Conservation (phyloP, 1,284 basidiomycete species). For the Ceratobasidium sp. region DNA sequence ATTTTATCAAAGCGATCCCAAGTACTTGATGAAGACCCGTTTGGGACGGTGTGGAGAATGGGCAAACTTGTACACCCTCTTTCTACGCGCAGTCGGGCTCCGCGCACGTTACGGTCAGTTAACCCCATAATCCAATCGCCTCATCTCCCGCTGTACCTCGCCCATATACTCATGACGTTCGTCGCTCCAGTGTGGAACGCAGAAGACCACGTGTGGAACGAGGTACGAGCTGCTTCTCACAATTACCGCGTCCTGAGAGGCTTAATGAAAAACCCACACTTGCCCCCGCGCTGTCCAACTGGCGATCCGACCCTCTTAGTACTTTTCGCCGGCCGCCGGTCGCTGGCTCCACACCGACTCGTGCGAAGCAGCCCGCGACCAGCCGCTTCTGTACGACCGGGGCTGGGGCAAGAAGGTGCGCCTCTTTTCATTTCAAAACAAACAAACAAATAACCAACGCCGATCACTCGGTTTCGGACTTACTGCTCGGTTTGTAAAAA, state of each 20-base stretch:
- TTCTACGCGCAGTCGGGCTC: constrained; percentile 56
- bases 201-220: constrained; percentile 63
- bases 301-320: constrained; percentile 41
- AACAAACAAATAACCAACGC: neutral
- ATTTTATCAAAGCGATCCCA: constrained; percentile 47
- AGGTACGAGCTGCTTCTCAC: constrained; percentile 51
- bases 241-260: neutral
- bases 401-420: constrained; percentile 59
- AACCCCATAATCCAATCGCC: constrained; percentile 43
- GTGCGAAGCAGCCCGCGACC: constrained; percentile 57
- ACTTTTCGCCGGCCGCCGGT: constrained; percentile 49
- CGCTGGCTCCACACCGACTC: constrained; percentile 61
- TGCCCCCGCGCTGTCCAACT: constrained; percentile 39
- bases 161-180: constrained; percentile 6
- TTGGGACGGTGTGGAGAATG: constrained; percentile 59
- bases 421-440: too few relatives aligned
- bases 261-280: neutral
- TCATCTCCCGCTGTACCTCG: constrained; percentile 14
- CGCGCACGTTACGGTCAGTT: constrained; percentile 55
- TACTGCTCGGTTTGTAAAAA: too few relatives aligned
- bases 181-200: constrained; percentile 50
- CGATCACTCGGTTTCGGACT: neutral
- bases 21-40: constrained; percentile 52
- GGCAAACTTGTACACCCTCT: constrained; percentile 59
- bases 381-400: constrained; percentile 57